phyloP scores from a whole-genome alignment of 1,284 basidiomycete species.

The Sphagnurus paluster region DNA sequence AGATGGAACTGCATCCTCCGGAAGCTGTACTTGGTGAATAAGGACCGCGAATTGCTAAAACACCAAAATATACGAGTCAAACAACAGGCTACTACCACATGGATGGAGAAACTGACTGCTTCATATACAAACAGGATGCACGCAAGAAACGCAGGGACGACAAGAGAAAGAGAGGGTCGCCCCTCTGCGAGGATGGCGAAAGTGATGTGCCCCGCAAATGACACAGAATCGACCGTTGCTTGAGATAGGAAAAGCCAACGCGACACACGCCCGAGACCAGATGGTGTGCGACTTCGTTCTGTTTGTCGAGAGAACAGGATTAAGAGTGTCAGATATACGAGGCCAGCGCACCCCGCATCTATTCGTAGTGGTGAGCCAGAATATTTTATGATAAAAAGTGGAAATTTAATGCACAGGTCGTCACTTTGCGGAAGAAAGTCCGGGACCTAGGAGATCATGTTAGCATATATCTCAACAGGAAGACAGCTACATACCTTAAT shows the following conservation, averaged over 20 bases:
- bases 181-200: conserved; percentile 83
- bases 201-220: conserved; percentile 84
- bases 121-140: conserved; percentile 72
- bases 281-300: conserved; percentile 74
- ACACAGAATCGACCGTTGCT: conserved; percentile 75
- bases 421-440: conserved; percentile 79
- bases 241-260: conserved; percentile 81
- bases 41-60: conserved; percentile 79
- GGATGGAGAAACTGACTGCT: conserved; percentile 50
- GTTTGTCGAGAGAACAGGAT: conserved; percentile 73
- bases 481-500: conserved; percentile 48
- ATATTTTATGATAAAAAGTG: background rate
- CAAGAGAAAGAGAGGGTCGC: conserved; percentile 71
- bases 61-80: background rate
- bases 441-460: conserved; percentile 41
- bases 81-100: background rate
- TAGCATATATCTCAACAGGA: background rate
- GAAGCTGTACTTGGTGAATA: conserved; percentile 80
- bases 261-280: conserved; percentile 75
- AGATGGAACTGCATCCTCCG: conserved; percentile 54
- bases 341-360: conserved; percentile 74
- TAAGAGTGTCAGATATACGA: conserved; percentile 70
- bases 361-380: background rate
- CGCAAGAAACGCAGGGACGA: conserved; percentile 81
- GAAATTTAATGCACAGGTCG: conserved; percentile 61